Percentiles rank a stretch among this genome's conserved stretches.
phyloP scores from a whole-genome alignment of 805 yeast genomes.

The Teunomyces cretensis region DNA sequence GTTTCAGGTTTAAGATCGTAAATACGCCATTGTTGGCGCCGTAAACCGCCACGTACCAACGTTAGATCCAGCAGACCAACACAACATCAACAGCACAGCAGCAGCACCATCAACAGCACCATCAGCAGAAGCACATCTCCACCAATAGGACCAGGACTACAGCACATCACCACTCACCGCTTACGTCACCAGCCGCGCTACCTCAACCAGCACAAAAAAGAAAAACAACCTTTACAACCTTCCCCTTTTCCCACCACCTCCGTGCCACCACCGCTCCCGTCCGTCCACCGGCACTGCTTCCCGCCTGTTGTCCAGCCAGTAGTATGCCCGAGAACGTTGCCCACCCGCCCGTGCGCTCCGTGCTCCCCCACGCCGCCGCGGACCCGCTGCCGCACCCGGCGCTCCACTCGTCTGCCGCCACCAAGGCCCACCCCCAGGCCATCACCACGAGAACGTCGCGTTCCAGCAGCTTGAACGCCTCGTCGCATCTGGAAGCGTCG shows the following conservation, averaged over 20 bases:
- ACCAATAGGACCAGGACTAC: too few species aligned
- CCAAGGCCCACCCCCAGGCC: not conserved
- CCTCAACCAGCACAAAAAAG: not conserved
- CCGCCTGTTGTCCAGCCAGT: not conserved
- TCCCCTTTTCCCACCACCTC: not conserved
- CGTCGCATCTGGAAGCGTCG: not conserved
- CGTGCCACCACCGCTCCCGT: not conserved
- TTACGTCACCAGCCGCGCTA: slow-evolving; percentile 1
- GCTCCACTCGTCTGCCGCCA: not conserved
- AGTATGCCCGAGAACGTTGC: not conserved
- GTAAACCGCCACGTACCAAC: too few species aligned
- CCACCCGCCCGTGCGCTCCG: not conserved
- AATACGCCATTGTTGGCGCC: too few species aligned
- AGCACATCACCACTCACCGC: not conserved
- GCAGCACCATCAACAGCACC: too few species aligned
- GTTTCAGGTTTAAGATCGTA: too few species aligned
- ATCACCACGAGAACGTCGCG: slow-evolving; percentile 1
- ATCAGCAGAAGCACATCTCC: too few species aligned
- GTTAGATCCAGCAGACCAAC: too few species aligned
- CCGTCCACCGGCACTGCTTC: not conserved
- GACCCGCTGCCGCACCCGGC: not conserved
- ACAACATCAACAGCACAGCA: too few species aligned
- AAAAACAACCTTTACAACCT: not conserved
- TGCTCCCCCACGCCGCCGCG: not conserved
- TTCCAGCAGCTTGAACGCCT: not conserved